A percentile compares a stretch with the other conserved stretches of the same genome.
phyloP scores from a whole-genome alignment of 2,329 filamentous ascomycete genomes.

The Grosmannia penicillata region DNA sequence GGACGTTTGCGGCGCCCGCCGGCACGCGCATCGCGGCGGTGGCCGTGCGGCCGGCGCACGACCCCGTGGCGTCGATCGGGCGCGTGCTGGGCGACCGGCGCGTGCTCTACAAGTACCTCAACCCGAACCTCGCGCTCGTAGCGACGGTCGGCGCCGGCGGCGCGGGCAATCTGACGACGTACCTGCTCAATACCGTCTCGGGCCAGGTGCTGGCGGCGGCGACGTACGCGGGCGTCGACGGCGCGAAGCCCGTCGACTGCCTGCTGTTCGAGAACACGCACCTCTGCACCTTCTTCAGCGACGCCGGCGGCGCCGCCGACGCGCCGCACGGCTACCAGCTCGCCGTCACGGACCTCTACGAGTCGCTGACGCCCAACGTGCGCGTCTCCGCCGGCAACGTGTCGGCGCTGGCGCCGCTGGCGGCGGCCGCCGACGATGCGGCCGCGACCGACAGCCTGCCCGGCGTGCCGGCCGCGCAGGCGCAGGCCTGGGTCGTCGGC shows the following conservation, averaged over 20 bases:
- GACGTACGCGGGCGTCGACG: constrained; percentile 59
- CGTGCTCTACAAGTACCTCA: constrained; percentile 97
- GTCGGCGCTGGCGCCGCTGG: constrained; percentile 58
- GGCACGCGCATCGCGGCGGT: constrained; percentile 56
- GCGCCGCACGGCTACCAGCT: constrained; percentile 72
- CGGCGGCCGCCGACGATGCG: constrained; percentile 26
- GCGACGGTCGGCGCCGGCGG: constrained; percentile 45
- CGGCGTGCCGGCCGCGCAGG: constrained; percentile 33
- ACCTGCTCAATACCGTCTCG: constrained; percentile 74
- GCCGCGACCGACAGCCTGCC: neutral
- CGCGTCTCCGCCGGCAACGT: constrained; percentile 54
- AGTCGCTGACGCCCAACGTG: constrained; percentile 70
- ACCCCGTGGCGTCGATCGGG: constrained; percentile 88
- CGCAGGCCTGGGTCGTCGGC: constrained; percentile 68
- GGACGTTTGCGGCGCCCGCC: constrained; percentile 56
- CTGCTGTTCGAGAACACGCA: constrained; percentile 92
- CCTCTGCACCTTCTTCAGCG: constrained; percentile 57
- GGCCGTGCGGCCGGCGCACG: constrained; percentile 54
- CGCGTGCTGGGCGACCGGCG: constrained; percentile 80
- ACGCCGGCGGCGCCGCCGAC: constrained; percentile 33
- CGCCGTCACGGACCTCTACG: constrained; percentile 76
- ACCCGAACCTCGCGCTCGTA: constrained; percentile 69
- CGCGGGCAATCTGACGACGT: constrained; percentile 50
- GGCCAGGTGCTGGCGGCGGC: constrained; percentile 63
- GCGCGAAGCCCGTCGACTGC: constrained; percentile 57